These are phyloP conservation scores for Podosphaera fusca DNA, from an alignment of 2,329 filamentous ascomycete species.

Conservation along the genomic window DNA sequence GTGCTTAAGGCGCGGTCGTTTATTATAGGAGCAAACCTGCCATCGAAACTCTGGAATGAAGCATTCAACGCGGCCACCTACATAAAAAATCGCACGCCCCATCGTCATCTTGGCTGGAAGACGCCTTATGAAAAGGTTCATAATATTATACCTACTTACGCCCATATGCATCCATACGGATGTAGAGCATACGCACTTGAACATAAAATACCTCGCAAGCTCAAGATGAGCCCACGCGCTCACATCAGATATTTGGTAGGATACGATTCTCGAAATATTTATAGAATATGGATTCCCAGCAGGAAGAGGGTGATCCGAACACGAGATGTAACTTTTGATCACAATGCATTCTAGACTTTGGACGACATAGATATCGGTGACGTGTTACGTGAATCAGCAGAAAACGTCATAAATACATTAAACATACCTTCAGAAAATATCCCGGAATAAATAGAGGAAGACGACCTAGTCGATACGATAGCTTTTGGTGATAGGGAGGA, in stretches of 20 bases:
- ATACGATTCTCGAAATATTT: background rate
- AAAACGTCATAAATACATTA: background rate
- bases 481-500: background rate
- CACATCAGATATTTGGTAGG: background rate
- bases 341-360: background rate
- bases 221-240: background rate
- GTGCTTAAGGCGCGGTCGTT: background rate
- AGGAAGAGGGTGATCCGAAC: too few species aligned
- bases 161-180: background rate
- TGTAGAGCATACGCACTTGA: conserved; percentile 1
- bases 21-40: background rate
- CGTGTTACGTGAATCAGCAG: background rate
- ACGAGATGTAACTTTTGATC: too few species aligned
- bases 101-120: too few species aligned
- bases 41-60: background rate
- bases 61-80: background rate
- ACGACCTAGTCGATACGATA: background rate
- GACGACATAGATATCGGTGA: background rate
- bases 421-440: background rate
- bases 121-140: background rate
- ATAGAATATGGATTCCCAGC: too few species aligned
- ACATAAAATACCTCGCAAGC: background rate
- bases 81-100: too few species aligned
- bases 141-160: background rate
- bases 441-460: background rate